A percentile compares a stretch with the other conserved stretches of the same genome.
Evolutionary conservation across 352 stramenopile genomes (phyloP).

Genomic region (Plasmopara viticola): DNA sequence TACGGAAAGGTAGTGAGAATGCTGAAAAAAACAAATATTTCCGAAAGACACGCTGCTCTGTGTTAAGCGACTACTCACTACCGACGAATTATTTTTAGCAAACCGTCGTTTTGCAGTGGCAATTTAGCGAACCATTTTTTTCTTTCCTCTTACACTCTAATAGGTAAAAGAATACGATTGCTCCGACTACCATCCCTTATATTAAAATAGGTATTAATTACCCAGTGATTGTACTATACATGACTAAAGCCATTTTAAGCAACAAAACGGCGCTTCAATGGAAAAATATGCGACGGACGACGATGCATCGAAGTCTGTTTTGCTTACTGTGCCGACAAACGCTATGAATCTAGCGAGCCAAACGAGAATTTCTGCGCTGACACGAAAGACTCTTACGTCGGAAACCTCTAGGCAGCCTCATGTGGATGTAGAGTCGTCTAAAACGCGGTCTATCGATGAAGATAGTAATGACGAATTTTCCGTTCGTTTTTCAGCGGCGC

Average conservation of each 20-base stretch:
- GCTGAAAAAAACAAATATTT: too few species aligned
- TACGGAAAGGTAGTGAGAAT: too few species aligned
- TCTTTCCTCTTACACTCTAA: too few species aligned
- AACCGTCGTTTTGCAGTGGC: too few species aligned
- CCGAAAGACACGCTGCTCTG: too few species aligned
- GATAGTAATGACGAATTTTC: constrained; percentile 15
- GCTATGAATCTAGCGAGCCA: neutral
- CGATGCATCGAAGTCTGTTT: neutral
- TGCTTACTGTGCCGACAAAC: neutral
- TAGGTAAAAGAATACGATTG: too few species aligned
- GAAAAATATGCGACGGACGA: neutral
- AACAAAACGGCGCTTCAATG: neutral
- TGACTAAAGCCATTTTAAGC: neutral
- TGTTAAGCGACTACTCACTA: too few species aligned
- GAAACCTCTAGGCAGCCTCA: neutral
- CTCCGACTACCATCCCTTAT: too few species aligned
- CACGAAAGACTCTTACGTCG: neutral
- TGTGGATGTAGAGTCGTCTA: neutral
- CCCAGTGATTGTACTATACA: too few species aligned
- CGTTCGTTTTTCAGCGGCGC: constrained; percentile 34
- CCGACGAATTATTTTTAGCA: too few species aligned
- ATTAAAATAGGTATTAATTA: too few species aligned
- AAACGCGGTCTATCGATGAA: neutral
- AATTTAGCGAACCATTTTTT: too few species aligned
- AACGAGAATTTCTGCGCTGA: neutral